Conservation (phyloP, 2,329 filamentous ascomycete species). For the Trichoderma citrinoviride region DNA sequence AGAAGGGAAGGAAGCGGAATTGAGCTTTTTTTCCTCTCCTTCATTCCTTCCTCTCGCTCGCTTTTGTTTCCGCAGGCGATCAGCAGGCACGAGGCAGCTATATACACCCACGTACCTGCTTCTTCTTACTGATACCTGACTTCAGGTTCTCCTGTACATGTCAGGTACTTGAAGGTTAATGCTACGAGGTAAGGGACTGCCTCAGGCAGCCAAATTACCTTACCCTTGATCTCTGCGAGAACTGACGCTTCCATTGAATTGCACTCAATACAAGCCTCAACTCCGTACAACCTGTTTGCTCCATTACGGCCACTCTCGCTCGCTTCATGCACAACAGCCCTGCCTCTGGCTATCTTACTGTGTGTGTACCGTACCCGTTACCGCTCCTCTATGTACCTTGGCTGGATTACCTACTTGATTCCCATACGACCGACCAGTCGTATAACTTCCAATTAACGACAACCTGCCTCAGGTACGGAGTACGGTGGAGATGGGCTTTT, state of each 20-base stretch:
- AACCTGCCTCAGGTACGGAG: too few species aligned
- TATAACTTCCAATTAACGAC: background rate
- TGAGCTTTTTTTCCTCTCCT: background rate
- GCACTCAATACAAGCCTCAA: too few species aligned
- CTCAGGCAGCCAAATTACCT: background rate
- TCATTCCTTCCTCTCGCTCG: background rate
- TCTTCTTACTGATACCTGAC: too few species aligned
- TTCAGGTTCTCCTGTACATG: background rate
- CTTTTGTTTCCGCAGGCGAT: background rate
- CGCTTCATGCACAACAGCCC: background rate
- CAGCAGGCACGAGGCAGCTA: background rate
- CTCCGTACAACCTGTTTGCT: too few species aligned
- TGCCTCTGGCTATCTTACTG: too few species aligned
- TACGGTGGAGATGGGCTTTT: background rate
- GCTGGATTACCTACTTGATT: background rate
- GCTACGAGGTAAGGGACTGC: too few species aligned
- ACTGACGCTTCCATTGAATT: too few species aligned
- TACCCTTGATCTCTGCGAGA: background rate
- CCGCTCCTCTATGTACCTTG: background rate
- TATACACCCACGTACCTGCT: background rate
- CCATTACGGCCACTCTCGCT: background rate
- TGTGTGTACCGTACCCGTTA: background rate
- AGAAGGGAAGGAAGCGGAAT: conserved; percentile 8
- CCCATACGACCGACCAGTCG: background rate
- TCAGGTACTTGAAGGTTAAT: background rate